phyloP scores from a whole-genome alignment of 1,284 basidiomycete genomes.

The Tilletia walkeri region DNA sequence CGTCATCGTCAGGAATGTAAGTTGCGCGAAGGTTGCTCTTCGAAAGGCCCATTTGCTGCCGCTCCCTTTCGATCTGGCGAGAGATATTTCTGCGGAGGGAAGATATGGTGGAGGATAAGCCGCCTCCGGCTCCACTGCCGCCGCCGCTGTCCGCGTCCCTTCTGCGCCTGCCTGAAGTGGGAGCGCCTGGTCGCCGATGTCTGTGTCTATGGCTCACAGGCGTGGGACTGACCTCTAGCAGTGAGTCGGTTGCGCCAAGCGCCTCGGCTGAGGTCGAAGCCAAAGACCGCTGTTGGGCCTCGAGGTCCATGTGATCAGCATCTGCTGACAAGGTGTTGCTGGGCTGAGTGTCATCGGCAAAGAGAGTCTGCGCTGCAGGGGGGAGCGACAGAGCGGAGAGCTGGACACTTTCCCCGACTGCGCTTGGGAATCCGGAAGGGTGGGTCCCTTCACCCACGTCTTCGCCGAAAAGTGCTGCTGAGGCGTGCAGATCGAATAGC shows the following conservation, averaged over 20 bases:
- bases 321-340: background rate
- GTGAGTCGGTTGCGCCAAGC: background rate
- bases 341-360: background rate
- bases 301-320: background rate
- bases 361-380: background rate
- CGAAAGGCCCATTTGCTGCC: conserved; percentile 10
- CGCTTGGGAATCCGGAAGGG: background rate
- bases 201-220: conserved; percentile 6
- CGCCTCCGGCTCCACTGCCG: background rate
- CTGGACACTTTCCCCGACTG: background rate
- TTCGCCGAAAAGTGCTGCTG: conserved; percentile 9
- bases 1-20: conserved; percentile 2
- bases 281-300: background rate
- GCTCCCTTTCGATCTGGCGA: conserved; percentile 3
- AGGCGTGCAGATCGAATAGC: background rate
- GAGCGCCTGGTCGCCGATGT: background rate
- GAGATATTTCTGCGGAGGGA: conserved; percentile 9
- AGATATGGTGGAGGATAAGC: background rate
- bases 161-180: background rate
- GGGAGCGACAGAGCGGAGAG: background rate
- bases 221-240: no score
- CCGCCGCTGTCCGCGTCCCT: background rate
- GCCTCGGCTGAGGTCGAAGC: background rate
- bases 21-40: conserved; percentile 3
- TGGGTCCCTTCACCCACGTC: background rate